Evolutionary conservation across 2,329 filamentous ascomycete genomes (phyloP).

Genomic region (Cordyceps cateniannulata): DNA sequence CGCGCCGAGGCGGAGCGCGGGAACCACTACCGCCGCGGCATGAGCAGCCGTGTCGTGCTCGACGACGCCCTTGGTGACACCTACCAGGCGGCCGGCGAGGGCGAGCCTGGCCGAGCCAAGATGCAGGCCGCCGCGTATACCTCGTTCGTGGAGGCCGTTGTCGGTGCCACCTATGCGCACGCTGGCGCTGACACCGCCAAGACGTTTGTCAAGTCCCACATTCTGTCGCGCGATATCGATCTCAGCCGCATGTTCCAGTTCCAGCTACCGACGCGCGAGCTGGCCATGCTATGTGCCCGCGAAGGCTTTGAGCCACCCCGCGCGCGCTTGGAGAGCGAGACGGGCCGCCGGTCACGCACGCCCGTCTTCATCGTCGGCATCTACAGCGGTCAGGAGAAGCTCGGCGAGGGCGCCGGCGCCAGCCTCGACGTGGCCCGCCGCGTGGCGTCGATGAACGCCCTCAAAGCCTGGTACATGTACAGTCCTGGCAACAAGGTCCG

Average conservation of each 20-base stretch:
- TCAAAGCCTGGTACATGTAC: constrained; percentile 97
- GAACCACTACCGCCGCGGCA: constrained; percentile 52
- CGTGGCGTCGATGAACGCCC: constrained; percentile 73
- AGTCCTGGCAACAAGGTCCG: constrained; percentile 61
- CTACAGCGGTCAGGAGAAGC: constrained; percentile 82
- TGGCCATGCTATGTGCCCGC: constrained; percentile 73
- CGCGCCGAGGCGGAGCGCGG: constrained; percentile 43
- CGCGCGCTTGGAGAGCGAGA: constrained; percentile 83
- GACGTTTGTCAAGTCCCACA: constrained; percentile 75
- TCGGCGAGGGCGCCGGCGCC: constrained; percentile 81
- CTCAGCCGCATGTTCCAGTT: constrained; percentile 78
- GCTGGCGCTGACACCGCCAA: constrained; percentile 72
- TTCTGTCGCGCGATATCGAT: constrained; percentile 73
- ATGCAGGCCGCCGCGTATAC: constrained; percentile 70
- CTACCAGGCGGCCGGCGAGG: constrained; percentile 23
- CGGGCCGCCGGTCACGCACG: constrained; percentile 73
- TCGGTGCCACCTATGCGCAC: constrained; percentile 82
- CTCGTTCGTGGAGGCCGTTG: constrained; percentile 73
- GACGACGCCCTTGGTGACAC: constrained; percentile 79
- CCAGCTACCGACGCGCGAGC: constrained; percentile 73
- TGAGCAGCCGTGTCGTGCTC: constrained; percentile 71
- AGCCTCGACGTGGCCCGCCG: constrained; percentile 71
- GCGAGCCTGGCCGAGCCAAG: constrained; percentile 43
- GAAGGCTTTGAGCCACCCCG: constrained; percentile 86
- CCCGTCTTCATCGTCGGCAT: constrained; percentile 94